Percentiles rank a stretch among this genome's conserved stretches.
phyloP scores from a whole-genome alignment of 139 green algal species.

The Diplosphaera chodatii region DNA sequence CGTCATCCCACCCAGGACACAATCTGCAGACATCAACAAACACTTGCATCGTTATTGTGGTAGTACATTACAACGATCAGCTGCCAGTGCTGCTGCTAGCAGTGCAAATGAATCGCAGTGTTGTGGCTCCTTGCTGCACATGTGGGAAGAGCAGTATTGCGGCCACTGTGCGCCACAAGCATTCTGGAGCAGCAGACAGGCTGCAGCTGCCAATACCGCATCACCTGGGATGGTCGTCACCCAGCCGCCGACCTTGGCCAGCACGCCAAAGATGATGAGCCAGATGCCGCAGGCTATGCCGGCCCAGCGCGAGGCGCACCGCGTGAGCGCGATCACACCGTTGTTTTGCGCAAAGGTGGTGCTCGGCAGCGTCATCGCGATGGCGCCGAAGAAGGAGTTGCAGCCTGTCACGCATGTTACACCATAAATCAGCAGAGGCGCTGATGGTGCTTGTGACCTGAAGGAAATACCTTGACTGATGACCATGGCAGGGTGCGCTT shows the following conservation, averaged over 20 bases:
- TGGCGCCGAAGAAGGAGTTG: slow-evolving; percentile 47
- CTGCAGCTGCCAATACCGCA: not conserved
- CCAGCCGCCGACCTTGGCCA: slow-evolving; percentile 14
- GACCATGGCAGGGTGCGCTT: no score
- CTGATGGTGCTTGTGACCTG: no score
- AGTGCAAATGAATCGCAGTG: no score
- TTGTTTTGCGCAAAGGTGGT: slow-evolving; percentile 82
- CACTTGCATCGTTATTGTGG: no score
- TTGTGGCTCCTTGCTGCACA: no score
- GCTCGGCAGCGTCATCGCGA: slow-evolving; percentile 51
- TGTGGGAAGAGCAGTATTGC: no score
- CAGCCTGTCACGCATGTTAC: slow-evolving; percentile 14
- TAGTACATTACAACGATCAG: no score
- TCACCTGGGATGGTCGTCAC: not conserved
- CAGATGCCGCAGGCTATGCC: slow-evolving; percentile 18
- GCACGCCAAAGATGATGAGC: slow-evolving; percentile 25
- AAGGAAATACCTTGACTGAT: no score
- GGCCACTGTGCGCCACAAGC: no score
- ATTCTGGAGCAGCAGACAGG: not conserved
- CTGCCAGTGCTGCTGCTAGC: no score
- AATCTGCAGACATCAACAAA: no score
- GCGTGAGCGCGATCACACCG: slow-evolving; percentile 60
- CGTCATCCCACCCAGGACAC: not conserved
- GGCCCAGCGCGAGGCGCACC: slow-evolving; percentile 10
- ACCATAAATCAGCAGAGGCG: no score